Percentiles rank a stretch among this genome's conserved stretches.
Conservation (phyloP, 495 filamentous ascomycete species). For the Beverwykella pulmonaria region DNA sequence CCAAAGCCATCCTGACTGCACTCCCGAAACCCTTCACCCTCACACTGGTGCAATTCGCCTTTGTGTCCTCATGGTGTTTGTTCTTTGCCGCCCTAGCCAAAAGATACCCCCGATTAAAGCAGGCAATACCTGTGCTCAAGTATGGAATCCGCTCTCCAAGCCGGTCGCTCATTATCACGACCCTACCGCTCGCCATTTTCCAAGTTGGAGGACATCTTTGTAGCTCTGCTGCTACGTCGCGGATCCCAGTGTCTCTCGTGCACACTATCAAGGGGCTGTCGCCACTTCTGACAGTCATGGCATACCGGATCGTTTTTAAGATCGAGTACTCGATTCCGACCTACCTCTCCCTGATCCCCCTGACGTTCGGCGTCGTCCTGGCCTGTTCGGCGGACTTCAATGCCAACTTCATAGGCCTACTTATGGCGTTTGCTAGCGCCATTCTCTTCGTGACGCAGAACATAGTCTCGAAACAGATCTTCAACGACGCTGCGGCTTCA, state of each 20-base stretch:
- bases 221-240: slow-evolving; percentile 86
- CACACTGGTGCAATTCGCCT: slow-evolving; percentile 92
- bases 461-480: slow-evolving; percentile 98
- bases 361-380: slow-evolving; percentile 91
- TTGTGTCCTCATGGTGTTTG: slow-evolving; percentile 88
- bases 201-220: slow-evolving; percentile 93
- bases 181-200: slow-evolving; percentile 86
- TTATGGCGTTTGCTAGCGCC: slow-evolving; percentile 82
- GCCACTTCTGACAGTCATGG: slow-evolving; percentile 90
- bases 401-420: slow-evolving; percentile 83
- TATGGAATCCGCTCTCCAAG: slow-evolving; percentile 81
- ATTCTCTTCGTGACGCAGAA: slow-evolving; percentile 98
- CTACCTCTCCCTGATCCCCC: slow-evolving; percentile 88
- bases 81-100: slow-evolving; percentile 72
- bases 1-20: slow-evolving; percentile 93
- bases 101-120: slow-evolving; percentile 67
- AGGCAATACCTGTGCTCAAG: slow-evolving; percentile 73
- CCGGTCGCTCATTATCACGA: slow-evolving; percentile 80
- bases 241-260: slow-evolving; percentile 94
- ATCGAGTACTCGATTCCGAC: slow-evolving; percentile 86
- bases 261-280: slow-evolving; percentile 99
- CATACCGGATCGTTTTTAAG: slow-evolving; percentile 84
- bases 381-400: slow-evolving; percentile 89
- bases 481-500: slow-evolving; percentile 85
- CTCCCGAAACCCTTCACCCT: slow-evolving; percentile 91